Percentiles rank a stretch among this genome's conserved stretches.
These are phyloP conservation scores for Cryoendolithus antarcticus DNA, from an alignment of 2,329 filamentous ascomycete genomes.

Conservation along the genomic window DNA sequence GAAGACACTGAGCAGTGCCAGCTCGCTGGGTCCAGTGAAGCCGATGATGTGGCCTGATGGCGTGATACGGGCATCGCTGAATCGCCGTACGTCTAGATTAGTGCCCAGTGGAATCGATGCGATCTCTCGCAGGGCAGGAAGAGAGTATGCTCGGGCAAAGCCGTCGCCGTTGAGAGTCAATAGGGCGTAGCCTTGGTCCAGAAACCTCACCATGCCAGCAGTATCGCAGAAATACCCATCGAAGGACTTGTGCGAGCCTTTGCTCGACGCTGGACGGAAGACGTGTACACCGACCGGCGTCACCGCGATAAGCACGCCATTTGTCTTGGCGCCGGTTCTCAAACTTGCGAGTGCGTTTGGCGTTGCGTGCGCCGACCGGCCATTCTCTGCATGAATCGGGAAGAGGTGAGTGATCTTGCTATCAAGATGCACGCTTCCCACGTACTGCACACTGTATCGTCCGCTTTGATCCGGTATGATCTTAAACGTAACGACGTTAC, in stretches of 20 bases:
- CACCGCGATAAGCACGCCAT: slow-evolving; percentile 71
- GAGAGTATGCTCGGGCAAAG: slow-evolving; percentile 63
- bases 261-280: slow-evolving; percentile 71
- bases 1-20: slow-evolving; percentile 75
- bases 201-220: slow-evolving; percentile 62
- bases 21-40: slow-evolving; percentile 79
- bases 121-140: slow-evolving; percentile 83
- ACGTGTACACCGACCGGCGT: slow-evolving; percentile 65
- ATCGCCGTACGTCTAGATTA: slow-evolving; percentile 62
- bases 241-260: slow-evolving; percentile 86
- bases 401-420: slow-evolving; percentile 61
- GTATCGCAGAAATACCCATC: slow-evolving; percentile 73
- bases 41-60: slow-evolving; percentile 70
- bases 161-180: slow-evolving; percentile 79
- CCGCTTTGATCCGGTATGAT: slow-evolving; percentile 60
- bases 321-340: slow-evolving; percentile 58
- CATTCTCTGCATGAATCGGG: slow-evolving; percentile 68
- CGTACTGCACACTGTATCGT: slow-evolving; percentile 60
- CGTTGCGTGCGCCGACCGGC: slow-evolving; percentile 62
- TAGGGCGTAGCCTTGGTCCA: slow-evolving; percentile 60
- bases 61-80: slow-evolving; percentile 57
- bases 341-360: slow-evolving; percentile 64
- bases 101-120: slow-evolving; percentile 50
- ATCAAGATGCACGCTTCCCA: slow-evolving; percentile 54
- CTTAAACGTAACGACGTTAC: slow-evolving; percentile 81